These are phyloP conservation scores for Remersonia thermophila DNA, from an alignment of 2,329 filamentous ascomycete genomes.

Conservation along the genomic window DNA sequence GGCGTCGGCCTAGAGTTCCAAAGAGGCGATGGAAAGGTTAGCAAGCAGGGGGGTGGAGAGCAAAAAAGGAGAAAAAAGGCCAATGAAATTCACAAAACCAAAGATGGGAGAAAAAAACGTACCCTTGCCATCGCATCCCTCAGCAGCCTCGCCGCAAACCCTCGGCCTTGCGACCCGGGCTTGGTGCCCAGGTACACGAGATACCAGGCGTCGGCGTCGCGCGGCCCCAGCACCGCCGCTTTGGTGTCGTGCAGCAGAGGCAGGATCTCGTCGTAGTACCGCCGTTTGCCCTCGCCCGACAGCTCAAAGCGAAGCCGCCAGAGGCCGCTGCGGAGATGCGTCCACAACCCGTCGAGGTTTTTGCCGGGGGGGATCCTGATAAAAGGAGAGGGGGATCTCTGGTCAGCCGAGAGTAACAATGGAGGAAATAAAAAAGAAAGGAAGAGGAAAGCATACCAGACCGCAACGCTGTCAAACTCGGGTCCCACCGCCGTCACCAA, in stretches of 20 bases:
- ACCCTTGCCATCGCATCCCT: slow-evolving; percentile 54
- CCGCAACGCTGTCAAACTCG: slow-evolving; percentile 64
- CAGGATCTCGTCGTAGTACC: slow-evolving; percentile 68
- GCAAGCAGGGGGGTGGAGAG: too few species aligned
- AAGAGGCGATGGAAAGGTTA: not conserved
- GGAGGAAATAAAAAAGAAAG: not conserved
- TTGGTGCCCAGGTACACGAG: slow-evolving; percentile 74
- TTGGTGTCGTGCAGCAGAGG: slow-evolving; percentile 65
- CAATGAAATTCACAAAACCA: not conserved
- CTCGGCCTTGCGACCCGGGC: slow-evolving; percentile 55
- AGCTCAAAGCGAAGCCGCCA: slow-evolving; percentile 69
- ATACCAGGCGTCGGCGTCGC: slow-evolving; percentile 62
- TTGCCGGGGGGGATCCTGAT: slow-evolving; percentile 62
- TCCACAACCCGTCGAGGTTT: slow-evolving; percentile 61
- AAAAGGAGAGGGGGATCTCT: not conserved
- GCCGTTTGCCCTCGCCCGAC: slow-evolving; percentile 55
- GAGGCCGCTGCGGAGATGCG: slow-evolving; percentile 60
- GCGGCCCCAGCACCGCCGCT: slow-evolving; percentile 51
- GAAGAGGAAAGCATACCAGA: slow-evolving; percentile 48
- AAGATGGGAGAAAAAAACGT: slow-evolving; percentile 17
- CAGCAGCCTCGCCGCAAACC: slow-evolving; percentile 60
- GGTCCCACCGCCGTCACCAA: slow-evolving; percentile 62
- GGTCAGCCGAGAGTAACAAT: not conserved
- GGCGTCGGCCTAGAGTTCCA: slow-evolving; percentile 53
- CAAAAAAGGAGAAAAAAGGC: too few species aligned